phyloP scores from a whole-genome alignment of 169 alveolate species.

The Cryptosporidium viatorum region DNA sequence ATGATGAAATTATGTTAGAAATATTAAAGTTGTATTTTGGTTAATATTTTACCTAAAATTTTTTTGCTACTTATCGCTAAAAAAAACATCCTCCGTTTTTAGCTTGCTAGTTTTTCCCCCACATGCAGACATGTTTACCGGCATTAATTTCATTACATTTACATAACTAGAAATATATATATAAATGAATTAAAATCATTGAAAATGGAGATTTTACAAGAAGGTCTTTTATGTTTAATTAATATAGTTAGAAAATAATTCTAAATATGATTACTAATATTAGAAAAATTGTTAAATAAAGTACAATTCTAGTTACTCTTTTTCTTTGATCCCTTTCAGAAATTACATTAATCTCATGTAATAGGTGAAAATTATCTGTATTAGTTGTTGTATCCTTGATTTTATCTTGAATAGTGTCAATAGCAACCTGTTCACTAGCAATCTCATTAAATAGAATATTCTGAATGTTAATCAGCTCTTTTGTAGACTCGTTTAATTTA shows the following conservation, averaged over 20 bases:
- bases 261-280: neutral
- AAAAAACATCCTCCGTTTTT: neutral
- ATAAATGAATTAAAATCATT: neutral
- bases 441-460: conserved; percentile 7
- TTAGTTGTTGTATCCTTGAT: neutral
- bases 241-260: neutral
- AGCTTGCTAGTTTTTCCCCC: neutral
- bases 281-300: neutral
- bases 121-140: neutral
- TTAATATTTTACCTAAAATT: too few relatives aligned
- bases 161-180: neutral
- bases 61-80: neutral
- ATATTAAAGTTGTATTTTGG: neutral
- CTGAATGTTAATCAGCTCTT: conserved; percentile 18
- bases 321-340: conserved; percentile 24
- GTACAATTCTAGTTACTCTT: neutral
- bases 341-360: conserved; percentile 5
- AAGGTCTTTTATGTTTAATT: neutral
- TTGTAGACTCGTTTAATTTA: conserved; percentile 26
- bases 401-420: conserved; percentile 3
- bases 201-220: neutral
- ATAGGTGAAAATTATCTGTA: conserved; percentile 23
- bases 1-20: neutral
- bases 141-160: neutral
- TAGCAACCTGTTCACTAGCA: neutral